These are phyloP conservation scores for Leishmania arabica DNA, from an alignment of 208 protist species.

Conservation along the genomic window DNA sequence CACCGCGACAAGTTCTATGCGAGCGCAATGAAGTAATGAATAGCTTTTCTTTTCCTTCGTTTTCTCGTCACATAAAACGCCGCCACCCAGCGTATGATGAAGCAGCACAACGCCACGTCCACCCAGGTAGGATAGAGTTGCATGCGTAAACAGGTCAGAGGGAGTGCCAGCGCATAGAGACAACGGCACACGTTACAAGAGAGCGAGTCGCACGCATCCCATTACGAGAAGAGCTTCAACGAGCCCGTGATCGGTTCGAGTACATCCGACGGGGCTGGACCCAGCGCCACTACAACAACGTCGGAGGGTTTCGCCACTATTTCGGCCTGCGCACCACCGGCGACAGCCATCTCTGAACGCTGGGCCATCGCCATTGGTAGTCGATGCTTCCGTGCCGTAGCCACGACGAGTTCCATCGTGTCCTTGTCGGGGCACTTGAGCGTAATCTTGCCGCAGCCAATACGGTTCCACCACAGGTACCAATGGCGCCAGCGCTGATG, in stretches of 20 bases:
- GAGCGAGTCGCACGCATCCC: constrained; percentile 2
- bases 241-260: constrained; percentile 65
- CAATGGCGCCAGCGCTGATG: constrained; percentile 49
- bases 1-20: neutral
- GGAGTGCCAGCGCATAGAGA: neutral
- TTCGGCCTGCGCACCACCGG: neutral
- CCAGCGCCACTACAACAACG: constrained; percentile 56
- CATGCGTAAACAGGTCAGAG: neutral
- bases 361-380: constrained; percentile 33
- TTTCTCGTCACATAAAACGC: neutral
- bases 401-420: constrained; percentile 29
- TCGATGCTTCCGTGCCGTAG: constrained; percentile 21
- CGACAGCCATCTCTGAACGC: neutral
- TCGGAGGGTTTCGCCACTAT: neutral
- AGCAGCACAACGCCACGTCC: neutral
- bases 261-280: constrained; percentile 49
- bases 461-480: constrained; percentile 69
- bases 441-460: constrained; percentile 74
- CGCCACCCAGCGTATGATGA: neutral
- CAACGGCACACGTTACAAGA: neutral
- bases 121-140: neutral
- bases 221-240: constrained; percentile 73
- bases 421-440: constrained; percentile 45
- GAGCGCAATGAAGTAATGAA: neutral
- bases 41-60: neutral